These are phyloP conservation scores for Sugiyamaella grinbergsii DNA, from an alignment of 1,139 yeast genomes.

Conservation along the genomic window DNA sequence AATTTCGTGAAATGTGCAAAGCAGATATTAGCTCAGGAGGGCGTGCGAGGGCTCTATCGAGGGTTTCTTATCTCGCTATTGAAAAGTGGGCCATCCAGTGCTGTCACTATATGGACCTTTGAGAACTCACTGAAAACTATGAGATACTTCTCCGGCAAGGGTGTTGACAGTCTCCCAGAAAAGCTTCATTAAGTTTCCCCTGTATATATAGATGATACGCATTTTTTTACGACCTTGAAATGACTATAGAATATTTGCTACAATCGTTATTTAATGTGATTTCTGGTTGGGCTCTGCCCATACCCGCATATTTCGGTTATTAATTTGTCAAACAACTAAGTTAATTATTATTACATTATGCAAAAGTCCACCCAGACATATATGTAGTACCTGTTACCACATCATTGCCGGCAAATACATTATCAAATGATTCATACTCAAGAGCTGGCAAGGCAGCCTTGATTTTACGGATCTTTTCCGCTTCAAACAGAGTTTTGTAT, in stretches of 20 bases:
- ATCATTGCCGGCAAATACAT: constrained; percentile 41
- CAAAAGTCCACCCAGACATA: constrained; percentile 17
- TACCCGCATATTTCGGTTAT: too few relatives aligned
- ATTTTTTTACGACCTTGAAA: background rate
- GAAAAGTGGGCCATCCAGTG: constrained; percentile 80
- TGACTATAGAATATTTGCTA: background rate
- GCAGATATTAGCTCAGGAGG: constrained; percentile 56
- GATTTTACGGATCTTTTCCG: constrained; percentile 71
- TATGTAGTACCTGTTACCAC: constrained; percentile 1
- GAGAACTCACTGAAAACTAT: constrained; percentile 47
- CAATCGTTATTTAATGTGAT: too few relatives aligned
- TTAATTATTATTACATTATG: background rate
- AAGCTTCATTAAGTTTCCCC: background rate
- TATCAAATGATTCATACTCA: constrained; percentile 67
- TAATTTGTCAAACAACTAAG: too few relatives aligned
- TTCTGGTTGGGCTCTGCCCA: too few relatives aligned
- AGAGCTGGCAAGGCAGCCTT: constrained; percentile 69
- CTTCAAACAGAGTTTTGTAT: constrained; percentile 69
- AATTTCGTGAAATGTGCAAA: constrained; percentile 37
- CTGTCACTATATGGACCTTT: constrained; percentile 71
- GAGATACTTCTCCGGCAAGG: constrained; percentile 9
- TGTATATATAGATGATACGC: background rate
- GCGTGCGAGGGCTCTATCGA: constrained; percentile 66
- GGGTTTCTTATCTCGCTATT: constrained; percentile 70
- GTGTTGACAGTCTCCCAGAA: background rate